These are phyloP conservation scores for Phytopythium aichiense DNA, from an alignment of 352 stramenopile genomes.

Conservation along the genomic window DNA sequence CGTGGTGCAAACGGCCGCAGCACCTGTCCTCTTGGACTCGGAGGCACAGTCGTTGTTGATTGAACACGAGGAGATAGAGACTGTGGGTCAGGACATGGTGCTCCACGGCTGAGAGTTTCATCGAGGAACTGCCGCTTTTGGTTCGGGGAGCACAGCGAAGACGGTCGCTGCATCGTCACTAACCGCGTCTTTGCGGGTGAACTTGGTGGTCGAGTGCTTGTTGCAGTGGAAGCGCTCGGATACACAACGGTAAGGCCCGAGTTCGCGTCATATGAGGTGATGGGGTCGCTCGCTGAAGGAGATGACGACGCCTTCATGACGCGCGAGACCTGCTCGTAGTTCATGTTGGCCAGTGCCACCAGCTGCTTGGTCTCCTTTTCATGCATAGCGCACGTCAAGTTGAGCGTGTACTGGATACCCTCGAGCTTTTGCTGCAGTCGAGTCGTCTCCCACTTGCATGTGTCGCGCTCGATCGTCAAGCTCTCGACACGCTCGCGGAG, in stretches of 20 bases:
- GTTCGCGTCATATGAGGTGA: constrained; percentile 39
- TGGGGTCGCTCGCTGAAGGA: background rate
- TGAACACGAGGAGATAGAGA: background rate
- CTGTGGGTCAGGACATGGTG: background rate
- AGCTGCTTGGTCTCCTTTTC: constrained; percentile 68
- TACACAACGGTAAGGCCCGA: constrained; percentile 33
- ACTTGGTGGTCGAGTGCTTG: background rate
- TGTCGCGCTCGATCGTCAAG: constrained; percentile 28
- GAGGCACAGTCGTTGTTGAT: background rate
- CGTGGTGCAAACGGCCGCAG: constrained; percentile 1
- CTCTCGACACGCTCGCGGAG: constrained; percentile 18
- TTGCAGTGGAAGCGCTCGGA: background rate
- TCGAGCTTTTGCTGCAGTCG: constrained; percentile 32
- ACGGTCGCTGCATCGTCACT: background rate
- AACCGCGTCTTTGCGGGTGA: constrained; percentile 13
- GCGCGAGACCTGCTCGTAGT: constrained; percentile 32
- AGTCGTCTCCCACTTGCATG: constrained; percentile 30
- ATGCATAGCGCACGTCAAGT: constrained; percentile 60
- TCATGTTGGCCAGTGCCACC: constrained; percentile 32
- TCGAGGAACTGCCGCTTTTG: background rate
- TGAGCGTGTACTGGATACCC: constrained; percentile 26
- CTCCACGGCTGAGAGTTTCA: background rate
- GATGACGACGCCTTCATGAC: constrained; percentile 23
- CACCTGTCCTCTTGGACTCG: constrained; percentile 1
- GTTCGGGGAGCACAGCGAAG: background rate